A percentile compares a stretch with the other conserved stretches of the same genome.
Conservation (phyloP, 257 asterid genomes). For the Solanum virginianum region DNA sequence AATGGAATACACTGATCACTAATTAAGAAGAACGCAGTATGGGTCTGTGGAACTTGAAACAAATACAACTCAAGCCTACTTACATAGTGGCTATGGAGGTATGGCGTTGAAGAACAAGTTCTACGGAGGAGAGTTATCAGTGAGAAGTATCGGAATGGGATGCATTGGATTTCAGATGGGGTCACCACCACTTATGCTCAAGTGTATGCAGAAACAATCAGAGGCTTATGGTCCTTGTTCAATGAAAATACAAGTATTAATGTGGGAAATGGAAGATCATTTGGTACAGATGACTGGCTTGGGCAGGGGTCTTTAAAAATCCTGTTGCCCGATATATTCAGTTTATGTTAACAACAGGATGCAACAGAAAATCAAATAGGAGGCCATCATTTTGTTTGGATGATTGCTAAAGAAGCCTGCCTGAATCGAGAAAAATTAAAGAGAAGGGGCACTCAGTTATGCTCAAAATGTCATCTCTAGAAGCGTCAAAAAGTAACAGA, state of each 20-base stretch:
- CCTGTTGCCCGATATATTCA: neutral
- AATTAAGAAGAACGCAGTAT: neutral
- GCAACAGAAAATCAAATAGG: neutral
- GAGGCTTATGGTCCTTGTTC: neutral
- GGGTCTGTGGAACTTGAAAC: neutral
- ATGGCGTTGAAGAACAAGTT: neutral
- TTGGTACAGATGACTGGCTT: neutral
- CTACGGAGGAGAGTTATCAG: neutral
- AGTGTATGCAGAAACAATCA: neutral
- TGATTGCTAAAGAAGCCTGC: neutral
- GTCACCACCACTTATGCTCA: neutral
- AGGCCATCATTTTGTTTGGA: neutral
- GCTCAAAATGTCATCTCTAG: neutral
- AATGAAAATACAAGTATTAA: neutral
- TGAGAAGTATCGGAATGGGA: neutral
- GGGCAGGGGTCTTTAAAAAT: neutral
- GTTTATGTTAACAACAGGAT: neutral
- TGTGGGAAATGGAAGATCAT: neutral
- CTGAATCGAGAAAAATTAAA: neutral
- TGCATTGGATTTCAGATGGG: neutral
- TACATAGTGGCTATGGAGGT: neutral
- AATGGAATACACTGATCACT: neutral
- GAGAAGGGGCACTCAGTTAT: neutral
- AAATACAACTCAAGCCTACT: neutral
- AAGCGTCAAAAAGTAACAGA: neutral